Evolutionary conservation across 139 green algal species (phyloP), one percentile per base, ranked within the genome.

Genomic region (Eudorina sp.): DNA sequence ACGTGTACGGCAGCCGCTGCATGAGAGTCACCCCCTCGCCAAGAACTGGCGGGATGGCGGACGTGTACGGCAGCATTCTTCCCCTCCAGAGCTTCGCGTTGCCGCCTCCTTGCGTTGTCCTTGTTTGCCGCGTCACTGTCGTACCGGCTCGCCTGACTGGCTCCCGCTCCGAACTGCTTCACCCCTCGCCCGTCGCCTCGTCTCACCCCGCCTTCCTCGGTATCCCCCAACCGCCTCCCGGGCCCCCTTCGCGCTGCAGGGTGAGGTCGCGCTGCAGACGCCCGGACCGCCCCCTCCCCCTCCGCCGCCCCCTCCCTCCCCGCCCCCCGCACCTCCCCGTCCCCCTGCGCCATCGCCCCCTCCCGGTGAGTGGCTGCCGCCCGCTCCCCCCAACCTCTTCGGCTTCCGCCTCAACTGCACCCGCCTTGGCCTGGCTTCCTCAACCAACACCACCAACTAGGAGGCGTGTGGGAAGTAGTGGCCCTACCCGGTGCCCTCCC

Each of bases 291-390:
- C 74, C 18, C 23, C 46, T 2, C 74, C 74, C 9, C 74, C 74
- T 19, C 31, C 27, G 11, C 43, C 74, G 48, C 74, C 43, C 6
- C 45, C 45, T 4, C 43, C n/a, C n/a, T n/a, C 74, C 7, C 74
- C 43, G 29, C 14, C 74, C 1, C 16, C 29, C 0, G 8, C 36
- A 0, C 48, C 74, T 3, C 6, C 46, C 27, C 74, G 46, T 9
- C 48, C 29, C 8, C 74, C 29, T 45, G 3, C 45, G 5, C 72
- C 72, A 9, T 25, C 72, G 21, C 25, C 41, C 23, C 16, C 43
- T 4, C 48, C 74, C 11, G 46, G 74, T 82, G n/a, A 82, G 74
- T 79, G 41, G n/a, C 29, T n/a, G n/a, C n/a, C n/a, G n/a, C n/a
- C n/a, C n/a, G n/a, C n/a, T n/a, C n/a, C n/a, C n/a, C n/a, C n/a